Evolutionary conservation across 768 basidiomycete species (phyloP), one percentile per base, ranked within the genome.

Genomic region (Obba rivulosa): DNA sequence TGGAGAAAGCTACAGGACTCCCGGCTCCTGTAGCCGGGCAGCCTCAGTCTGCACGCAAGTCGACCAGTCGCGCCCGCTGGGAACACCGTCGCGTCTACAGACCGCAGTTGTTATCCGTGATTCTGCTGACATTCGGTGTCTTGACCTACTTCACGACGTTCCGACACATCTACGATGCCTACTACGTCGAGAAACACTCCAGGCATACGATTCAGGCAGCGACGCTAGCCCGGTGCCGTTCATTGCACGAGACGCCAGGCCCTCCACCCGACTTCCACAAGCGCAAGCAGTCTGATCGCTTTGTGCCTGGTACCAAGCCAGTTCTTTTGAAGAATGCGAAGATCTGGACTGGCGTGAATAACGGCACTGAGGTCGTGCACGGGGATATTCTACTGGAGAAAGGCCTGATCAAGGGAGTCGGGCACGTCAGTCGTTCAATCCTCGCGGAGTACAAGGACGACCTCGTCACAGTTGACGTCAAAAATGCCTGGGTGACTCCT

Each of bases 401-500:
- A 42, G 87, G 85, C 4, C 55, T 89, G 17, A 81, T 88, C 51
- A 75, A 79, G 62, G 72, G 65, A 16, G 68, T 88, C 22, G 85
- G 85, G 0, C 57, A 69, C 45, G 59, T 83, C 13, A 54, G 57
- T 7, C 41, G 50, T n/a, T 39, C 49, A 4, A 38, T 53, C 17
- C 42, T 59, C 51, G 63, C 44, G 16, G 48, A 44, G 35, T 50
- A 63, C 44, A 49, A 35, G 34, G 43, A 56, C 7, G 61, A 69
- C 13, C 57, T 80, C 16, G 70, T 76, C 10, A 73, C 79, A 23
- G 60, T 89, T 13, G 81, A 93, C 53, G 80, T 77, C 1, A 64
- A 78, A 34, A 83, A 81, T 8, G 73, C 80, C 14, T 92, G 88
- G 88, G 74, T 91, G 10, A 87, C 88, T 0, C 87, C 90, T n/a